Evolutionary conservation across 208 protist species (phyloP), one percentile per base, ranked within the genome.

Genomic region (Phytomonas francai): DNA sequence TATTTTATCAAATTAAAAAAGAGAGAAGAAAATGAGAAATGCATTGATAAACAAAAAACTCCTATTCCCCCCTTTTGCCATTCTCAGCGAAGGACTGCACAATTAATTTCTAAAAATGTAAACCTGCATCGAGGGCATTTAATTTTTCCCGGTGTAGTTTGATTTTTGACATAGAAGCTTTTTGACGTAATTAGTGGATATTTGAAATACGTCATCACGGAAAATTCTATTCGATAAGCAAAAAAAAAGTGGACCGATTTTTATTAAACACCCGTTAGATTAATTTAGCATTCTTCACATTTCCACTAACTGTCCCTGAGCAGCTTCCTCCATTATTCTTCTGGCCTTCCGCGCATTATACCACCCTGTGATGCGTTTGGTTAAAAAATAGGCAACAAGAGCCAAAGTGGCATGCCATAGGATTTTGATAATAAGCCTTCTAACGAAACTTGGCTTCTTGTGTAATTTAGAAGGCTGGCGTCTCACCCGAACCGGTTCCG

Each of bases 321-420:
- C 27, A 28, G 19, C 61, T 28, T 71, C 36, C 68, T 56, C 27
- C 70, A 25, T 11, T 14, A 56, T 66, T 61, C 57, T 63, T 58
- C 56, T 69, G 59, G 29, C 66, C 62, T 29, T 51, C 14, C 70
- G 69, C 31, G 63, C 59, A 64, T 51, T 67, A 25, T 36, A 31
- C 70, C 68, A 83, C 42, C 65, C 51, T 1, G 67, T 56, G 9
- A 83, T 32, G 14, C 73, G 68, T 32, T 70, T 79, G 19, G 82
- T 56, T 0, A 79, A 12, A 36, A 84, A 78, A 66, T 83, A 83
- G 19, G 79, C 76, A 9, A 77, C 59, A 11, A 73, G 60, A 16
- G 82, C 71, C 29, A 87, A 61, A 0, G 59, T 68, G 2, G 77
- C 67, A 68, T 84, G 82, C 29, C 71, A 69, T 25, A 87, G 67